Evolutionary conservation across 345 rosid species (phyloP).

Genomic region (Dipteronia sinensis): DNA sequence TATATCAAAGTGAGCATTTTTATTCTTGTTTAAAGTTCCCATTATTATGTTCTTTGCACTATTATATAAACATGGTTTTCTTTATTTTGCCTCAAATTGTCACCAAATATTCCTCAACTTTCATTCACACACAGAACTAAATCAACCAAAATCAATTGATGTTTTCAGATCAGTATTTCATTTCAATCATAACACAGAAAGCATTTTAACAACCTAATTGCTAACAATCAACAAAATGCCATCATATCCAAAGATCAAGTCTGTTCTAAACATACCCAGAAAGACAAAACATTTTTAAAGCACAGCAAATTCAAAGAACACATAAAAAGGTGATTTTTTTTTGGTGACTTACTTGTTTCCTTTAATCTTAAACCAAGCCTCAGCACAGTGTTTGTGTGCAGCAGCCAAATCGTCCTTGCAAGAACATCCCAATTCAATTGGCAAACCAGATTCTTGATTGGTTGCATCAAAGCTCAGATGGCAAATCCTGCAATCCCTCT

Average conservation of each 20-base stretch:
- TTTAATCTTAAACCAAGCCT: constrained; percentile 88
- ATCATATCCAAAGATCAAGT: neutral
- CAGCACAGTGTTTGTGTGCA: constrained; percentile 89
- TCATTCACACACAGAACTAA: neutral
- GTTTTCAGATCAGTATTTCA: neutral
- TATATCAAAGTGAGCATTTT: constrained; percentile 12
- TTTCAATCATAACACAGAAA: neutral
- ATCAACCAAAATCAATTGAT: neutral
- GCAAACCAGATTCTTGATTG: constrained; percentile 61
- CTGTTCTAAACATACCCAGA: neutral
- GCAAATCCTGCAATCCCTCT: constrained; percentile 86
- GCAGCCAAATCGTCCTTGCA: constrained; percentile 89
- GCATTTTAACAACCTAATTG: constrained; percentile 12
- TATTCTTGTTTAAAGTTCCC: constrained; percentile 15
- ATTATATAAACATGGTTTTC: no score
- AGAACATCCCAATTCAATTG: constrained; percentile 81
- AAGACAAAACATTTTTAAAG: neutral
- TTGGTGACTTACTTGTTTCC: constrained; percentile 68
- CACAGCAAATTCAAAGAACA: no score
- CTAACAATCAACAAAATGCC: constrained; percentile 10
- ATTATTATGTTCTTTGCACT: neutral
- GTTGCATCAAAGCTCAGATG: constrained; percentile 66
- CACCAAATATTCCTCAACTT: constrained; percentile 18
- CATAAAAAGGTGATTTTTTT: neutral
- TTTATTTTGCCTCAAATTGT: constrained; percentile 1